Base-by-base conservation (phyloP, 768 basidiomycete species). In the Flagelloscypha sp. region DNA sequence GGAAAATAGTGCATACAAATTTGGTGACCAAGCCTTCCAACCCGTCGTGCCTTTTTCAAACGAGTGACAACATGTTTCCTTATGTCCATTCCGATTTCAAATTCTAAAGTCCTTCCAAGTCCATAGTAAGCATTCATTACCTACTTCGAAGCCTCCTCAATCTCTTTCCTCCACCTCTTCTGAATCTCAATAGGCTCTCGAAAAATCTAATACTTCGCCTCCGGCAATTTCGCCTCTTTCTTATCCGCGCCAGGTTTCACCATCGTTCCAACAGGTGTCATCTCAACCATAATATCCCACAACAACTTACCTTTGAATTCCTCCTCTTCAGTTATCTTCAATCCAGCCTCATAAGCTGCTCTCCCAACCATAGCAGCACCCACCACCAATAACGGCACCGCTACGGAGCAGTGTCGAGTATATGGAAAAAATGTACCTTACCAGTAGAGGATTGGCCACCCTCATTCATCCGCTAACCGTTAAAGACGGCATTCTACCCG, bases 391-490 rank as follows among this genome's bases (percentile, higher is more conserved):
- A n/a, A n/a, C n/a, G n/a, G n/a, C n/a, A n/a, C n/a, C n/a, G n/a
- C n/a, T n/a, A n/a, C n/a, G n/a, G 23, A 17, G 27, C 21, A 27
- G n/a, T 20, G 16, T 29, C 57, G 9, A 18, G 30, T 12, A 13
- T 28, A 23, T 37, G 19, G 18, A 28, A 33, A 13, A 18, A 13
- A 43, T 59, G 31, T 35, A 83, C 83, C 61, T 90, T 88, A n/a
- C 95, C 95, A 0, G 95, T 99, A 1, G 92, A 93, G 6, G 92
- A 95, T 59, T 99, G 95, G 2, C 95, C 95, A 24, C 94, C 95
- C 59, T 99, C 95, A 50, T 93, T 99, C 90, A 97, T 95, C 95
- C 94, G 98, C 83, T 88, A 93, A 12, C 82, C 89, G 27, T 79
- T 79, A 61, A 97, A 92, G 21, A 93, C 71, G 5, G 89, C 80